Conservation (phyloP, 495 filamentous ascomycete species). For the Hypomontagnella monticulosa region DNA sequence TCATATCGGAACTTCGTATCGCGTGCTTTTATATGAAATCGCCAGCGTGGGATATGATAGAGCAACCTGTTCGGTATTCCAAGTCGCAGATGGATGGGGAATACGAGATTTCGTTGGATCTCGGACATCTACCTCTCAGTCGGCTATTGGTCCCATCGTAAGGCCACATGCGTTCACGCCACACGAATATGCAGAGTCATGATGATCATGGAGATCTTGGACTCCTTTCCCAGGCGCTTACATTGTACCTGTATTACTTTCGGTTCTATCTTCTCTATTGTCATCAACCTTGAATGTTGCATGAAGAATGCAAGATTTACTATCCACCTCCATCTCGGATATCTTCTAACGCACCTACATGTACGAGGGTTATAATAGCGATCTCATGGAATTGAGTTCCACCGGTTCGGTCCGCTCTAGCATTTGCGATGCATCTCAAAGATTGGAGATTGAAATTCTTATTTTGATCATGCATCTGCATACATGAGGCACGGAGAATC, state of each 20-base stretch:
- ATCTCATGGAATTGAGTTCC: not conserved
- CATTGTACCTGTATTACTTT: too few relatives aligned
- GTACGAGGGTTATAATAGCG: too few relatives aligned
- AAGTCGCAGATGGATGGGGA: not conserved
- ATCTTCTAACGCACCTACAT: too few relatives aligned
- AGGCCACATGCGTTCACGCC: conserved; percentile 26
- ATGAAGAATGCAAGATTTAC: not conserved
- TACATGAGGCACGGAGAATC: not conserved
- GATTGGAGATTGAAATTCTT: not conserved
- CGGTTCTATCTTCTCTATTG: too few relatives aligned
- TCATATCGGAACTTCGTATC: conserved; percentile 12
- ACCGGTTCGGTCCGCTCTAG: conserved; percentile 6
- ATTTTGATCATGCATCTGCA: conserved; percentile 10
- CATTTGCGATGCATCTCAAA: conserved; percentile 9
- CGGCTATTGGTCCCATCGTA: conserved; percentile 29
- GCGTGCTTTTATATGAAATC: not conserved
- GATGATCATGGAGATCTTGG: conserved; percentile 29
- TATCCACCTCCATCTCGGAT: not conserved
- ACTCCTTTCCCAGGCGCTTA: too few relatives aligned
- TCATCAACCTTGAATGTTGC: not conserved
- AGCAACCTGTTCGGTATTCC: not conserved
- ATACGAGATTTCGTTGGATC: conserved; percentile 31
- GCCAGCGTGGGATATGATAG: not conserved
- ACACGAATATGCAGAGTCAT: conserved; percentile 24
- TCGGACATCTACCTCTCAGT: conserved; percentile 9